Conservation (phyloP, 108 stramenopile species). For the Mayamaea pseudoterrestris region DNA sequence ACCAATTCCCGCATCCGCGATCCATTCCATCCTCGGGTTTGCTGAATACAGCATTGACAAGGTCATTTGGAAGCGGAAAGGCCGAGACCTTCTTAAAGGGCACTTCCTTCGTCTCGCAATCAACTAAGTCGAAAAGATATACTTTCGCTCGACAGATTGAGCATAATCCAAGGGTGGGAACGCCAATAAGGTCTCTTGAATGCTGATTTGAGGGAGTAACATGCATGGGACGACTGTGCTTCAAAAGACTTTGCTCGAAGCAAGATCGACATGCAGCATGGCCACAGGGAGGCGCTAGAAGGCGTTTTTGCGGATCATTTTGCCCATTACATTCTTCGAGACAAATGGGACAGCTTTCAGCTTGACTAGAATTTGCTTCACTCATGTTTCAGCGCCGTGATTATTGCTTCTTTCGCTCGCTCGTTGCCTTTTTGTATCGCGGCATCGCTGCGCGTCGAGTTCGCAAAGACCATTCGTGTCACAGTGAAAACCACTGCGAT, state of each 20-base stretch:
- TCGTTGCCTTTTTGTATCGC: too few relatives aligned
- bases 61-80: not conserved
- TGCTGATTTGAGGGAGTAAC: too few relatives aligned
- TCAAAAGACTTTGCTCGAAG: conserved; percentile 1
- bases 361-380: not conserved
- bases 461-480: too few relatives aligned
- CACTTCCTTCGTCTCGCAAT: not conserved
- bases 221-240: not conserved
- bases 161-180: conserved; percentile 4
- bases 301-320: not conserved
- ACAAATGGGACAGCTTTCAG: conserved; percentile 4
- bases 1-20: not conserved
- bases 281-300: conserved; percentile 3
- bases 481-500: too few relatives aligned
- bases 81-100: not conserved
- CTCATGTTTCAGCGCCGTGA: too few relatives aligned
- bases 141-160: conserved; percentile 6
- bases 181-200: too few relatives aligned
- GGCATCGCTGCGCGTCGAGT: too few relatives aligned
- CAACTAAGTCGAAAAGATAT: conserved; percentile 4
- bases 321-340: too few relatives aligned
- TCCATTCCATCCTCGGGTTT: not conserved
- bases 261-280: conserved; percentile 8
- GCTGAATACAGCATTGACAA: not conserved
- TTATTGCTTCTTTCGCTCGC: too few relatives aligned